Evolutionary conservation across 306 rosid genomes (phyloP).

Genomic region (Rosa lucieae): DNA sequence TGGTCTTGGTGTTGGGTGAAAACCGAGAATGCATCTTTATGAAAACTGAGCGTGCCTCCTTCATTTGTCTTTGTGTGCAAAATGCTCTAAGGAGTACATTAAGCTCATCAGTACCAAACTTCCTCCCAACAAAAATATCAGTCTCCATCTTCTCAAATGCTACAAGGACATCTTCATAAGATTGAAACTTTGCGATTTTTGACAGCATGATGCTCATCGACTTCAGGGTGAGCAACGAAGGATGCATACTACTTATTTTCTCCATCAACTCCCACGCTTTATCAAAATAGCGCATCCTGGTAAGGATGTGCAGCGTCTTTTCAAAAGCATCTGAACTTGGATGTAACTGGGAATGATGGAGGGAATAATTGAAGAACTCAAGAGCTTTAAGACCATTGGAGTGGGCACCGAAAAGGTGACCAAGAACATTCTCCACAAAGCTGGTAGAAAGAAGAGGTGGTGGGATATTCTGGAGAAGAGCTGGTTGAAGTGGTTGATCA

Average conservation of each 20-base stretch:
- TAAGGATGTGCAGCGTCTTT: conserved; percentile 74
- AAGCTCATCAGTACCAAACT: conserved; percentile 70
- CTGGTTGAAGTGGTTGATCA: conserved; percentile 61
- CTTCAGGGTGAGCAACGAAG: conserved; percentile 63
- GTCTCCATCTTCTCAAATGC: conserved; percentile 67
- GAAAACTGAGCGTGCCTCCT: conserved; percentile 78
- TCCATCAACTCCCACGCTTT: conserved; percentile 71
- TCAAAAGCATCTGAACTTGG: conserved; percentile 60
- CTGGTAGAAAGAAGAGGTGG: conserved; percentile 40
- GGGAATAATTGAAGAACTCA: conserved; percentile 65
- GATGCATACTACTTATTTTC: conserved; percentile 38
- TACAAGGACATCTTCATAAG: conserved; percentile 1
- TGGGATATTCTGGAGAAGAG: conserved; percentile 53
- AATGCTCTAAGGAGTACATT: conserved; percentile 75
- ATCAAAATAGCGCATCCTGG: conserved; percentile 76
- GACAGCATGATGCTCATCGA: conserved; percentile 87
- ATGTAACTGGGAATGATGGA: conserved; percentile 38
- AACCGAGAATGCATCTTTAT: conserved; percentile 60
- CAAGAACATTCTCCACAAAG: conserved; percentile 55
- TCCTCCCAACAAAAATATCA: conserved; percentile 51
- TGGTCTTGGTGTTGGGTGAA: conserved; percentile 61
- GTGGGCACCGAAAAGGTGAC: conserved; percentile 73
- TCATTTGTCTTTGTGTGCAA: conserved; percentile 82
- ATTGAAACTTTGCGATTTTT: conserved; percentile 61
- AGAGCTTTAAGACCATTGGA: conserved; percentile 85